These are phyloP conservation scores for Casuarina glauca DNA, from an alignment of 306 rosid species.

Conservation along the genomic window DNA sequence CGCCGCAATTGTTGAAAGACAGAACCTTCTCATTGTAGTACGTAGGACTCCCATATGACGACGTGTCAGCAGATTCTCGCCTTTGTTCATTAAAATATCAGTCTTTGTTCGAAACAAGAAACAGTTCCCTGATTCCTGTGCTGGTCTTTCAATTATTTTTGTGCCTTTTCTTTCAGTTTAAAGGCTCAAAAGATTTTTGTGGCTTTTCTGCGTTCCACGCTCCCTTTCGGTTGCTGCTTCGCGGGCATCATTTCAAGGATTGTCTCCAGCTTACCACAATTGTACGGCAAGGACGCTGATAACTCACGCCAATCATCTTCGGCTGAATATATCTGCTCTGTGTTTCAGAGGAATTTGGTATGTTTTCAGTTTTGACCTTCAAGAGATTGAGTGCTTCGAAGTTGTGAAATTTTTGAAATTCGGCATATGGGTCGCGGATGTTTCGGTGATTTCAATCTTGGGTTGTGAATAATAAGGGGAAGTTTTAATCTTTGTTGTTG, in stretches of 20 bases:
- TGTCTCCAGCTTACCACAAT: constrained; percentile 21
- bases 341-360: constrained; percentile 8
- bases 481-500: not conserved
- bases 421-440: constrained; percentile 23
- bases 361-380: not conserved
- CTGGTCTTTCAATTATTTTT: not conserved
- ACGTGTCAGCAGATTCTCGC: not conserved
- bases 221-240: constrained; percentile 21
- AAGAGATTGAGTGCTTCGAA: not conserved
- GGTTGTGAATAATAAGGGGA: constrained; percentile 7
- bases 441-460: constrained; percentile 1
- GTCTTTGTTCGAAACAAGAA: not conserved
- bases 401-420: constrained; percentile 7
- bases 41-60: not conserved
- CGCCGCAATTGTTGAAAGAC: constrained; percentile 41
- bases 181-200: constrained; percentile 6
- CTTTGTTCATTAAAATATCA: constrained; percentile 1
- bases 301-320: not conserved
- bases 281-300: constrained; percentile 37
- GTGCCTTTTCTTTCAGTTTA: not conserved
- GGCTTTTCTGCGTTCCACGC: constrained; percentile 27
- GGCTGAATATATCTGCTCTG: not conserved
- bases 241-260: constrained; percentile 26
- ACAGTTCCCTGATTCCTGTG: not conserved
- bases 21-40: not conserved